A percentile compares a stretch with the other conserved stretches of the same genome.
These are phyloP conservation scores for Aspergillus puulaauensis DNA, from an alignment of 2,329 filamentous ascomycete species.

Conservation along the genomic window DNA sequence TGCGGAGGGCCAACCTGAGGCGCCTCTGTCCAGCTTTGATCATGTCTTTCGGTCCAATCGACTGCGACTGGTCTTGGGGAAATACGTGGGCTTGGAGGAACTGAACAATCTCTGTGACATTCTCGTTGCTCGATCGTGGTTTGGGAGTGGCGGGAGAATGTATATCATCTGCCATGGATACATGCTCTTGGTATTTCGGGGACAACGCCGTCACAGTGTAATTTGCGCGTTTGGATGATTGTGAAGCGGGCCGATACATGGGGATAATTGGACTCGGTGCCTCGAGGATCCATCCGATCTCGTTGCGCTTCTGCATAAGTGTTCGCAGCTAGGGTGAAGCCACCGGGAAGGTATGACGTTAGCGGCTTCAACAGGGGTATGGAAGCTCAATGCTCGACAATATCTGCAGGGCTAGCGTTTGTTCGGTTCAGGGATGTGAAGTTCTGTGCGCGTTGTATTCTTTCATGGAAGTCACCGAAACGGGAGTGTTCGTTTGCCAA, in stretches of 20 bases:
- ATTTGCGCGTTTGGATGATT: slow-evolving; percentile 23
- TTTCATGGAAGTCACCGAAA: not conserved
- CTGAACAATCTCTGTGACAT: slow-evolving; percentile 34
- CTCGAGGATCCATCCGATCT: slow-evolving; percentile 26
- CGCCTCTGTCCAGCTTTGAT: slow-evolving; percentile 35
- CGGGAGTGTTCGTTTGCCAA: not conserved
- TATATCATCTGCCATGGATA: slow-evolving; percentile 10
- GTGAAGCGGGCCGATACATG: slow-evolving; percentile 31
- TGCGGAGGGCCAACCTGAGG: slow-evolving; percentile 33
- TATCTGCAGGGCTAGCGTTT: not conserved
- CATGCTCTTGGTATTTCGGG: slow-evolving; percentile 12
- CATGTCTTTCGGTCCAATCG: slow-evolving; percentile 27
- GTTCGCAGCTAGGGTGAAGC: slow-evolving; percentile 17
- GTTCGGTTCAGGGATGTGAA: not conserved
- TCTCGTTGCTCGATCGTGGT: slow-evolving; percentile 29
- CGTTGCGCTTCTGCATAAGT: slow-evolving; percentile 31
- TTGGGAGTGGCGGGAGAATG: slow-evolving; percentile 11
- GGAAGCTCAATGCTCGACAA: slow-evolving; percentile 10
- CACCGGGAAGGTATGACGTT: slow-evolving; percentile 16
- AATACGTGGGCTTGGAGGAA: slow-evolving; percentile 35
- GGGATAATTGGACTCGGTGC: slow-evolving; percentile 37
- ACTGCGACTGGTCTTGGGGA: slow-evolving; percentile 18
- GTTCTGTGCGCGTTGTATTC: not conserved
- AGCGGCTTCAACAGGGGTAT: slow-evolving; percentile 14
- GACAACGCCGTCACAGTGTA: slow-evolving; percentile 26